Percentiles rank a stretch among this genome's conserved stretches.
Evolutionary conservation across 2,329 filamentous ascomycete species (phyloP).

Genomic region (Exserohilum rostratum): DNA sequence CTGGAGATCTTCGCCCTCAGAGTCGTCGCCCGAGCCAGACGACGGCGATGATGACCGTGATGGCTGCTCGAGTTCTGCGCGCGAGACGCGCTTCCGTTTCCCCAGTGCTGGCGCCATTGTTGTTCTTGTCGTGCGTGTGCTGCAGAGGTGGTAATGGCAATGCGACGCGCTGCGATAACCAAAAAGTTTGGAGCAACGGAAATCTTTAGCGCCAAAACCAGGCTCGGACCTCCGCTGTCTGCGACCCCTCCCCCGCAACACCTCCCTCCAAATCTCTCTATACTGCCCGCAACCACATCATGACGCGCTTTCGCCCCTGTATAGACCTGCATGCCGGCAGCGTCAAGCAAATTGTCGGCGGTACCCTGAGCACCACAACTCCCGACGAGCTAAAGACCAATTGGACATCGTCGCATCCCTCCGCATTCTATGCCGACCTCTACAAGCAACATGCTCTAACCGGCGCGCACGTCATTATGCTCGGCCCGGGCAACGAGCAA

Average conservation of each 20-base stretch:
- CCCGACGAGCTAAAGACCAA: slow-evolving; percentile 75
- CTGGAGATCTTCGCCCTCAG: slow-evolving; percentile 62
- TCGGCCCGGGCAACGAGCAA: slow-evolving; percentile 83
- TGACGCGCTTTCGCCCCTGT: slow-evolving; percentile 95
- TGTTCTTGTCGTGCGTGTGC: neutral
- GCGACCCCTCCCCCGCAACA: slow-evolving; percentile 25
- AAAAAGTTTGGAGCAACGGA: slow-evolving; percentile 12
- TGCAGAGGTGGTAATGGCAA: neutral
- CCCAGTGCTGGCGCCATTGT: slow-evolving; percentile 50
- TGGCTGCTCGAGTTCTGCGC: slow-evolving; percentile 35
- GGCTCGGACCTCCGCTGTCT: slow-evolving; percentile 29
- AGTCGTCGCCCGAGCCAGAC: slow-evolving; percentile 33
- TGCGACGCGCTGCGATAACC: neutral
- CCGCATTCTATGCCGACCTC: slow-evolving; percentile 78
- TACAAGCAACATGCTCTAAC: slow-evolving; percentile 76
- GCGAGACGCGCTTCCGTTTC: slow-evolving; percentile 54
- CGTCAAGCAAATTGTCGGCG: slow-evolving; percentile 98
- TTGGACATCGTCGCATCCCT: slow-evolving; percentile 83
- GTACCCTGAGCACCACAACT: slow-evolving; percentile 66
- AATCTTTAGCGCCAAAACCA: slow-evolving; percentile 23
- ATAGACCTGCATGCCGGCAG: slow-evolving; percentile 97
- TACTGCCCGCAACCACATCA: slow-evolving; percentile 45
- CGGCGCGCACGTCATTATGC: slow-evolving; percentile 95
- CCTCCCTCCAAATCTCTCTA: neutral
- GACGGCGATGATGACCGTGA: slow-evolving; percentile 38